Evolutionary conservation across 2,329 filamentous ascomycete genomes (phyloP), one percentile per base, ranked within the genome.

Genomic region (Fusarium sp.): DNA sequence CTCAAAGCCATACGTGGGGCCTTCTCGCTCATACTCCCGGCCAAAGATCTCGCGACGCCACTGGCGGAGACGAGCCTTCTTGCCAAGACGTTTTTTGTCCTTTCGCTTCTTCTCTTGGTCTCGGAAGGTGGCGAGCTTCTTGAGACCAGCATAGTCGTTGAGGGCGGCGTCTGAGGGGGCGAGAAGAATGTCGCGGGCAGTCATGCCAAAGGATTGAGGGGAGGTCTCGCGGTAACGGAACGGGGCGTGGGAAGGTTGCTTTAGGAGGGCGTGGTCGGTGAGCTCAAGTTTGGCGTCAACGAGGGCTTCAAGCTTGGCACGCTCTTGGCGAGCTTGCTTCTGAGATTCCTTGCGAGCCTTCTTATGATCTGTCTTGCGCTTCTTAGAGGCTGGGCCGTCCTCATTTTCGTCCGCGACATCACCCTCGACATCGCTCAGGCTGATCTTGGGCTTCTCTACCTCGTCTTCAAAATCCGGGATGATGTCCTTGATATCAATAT

Each of bases 141-240:
- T 99, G 75, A 99, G 83, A 8, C 96, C 95, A 7, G 91, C 95
- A 75, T 91, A 99, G 69, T 94, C 86, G 79, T 99, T 99, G 68
- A 99, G 87, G 54, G 90, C 89, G 46, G 88, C 83, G 81, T 99
- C 96, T 44, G 91, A 91, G 1, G 94, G 93, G 70, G 97, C 93
- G 76, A 90, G 85, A 33, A 99, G 87, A 72, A 99, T 98, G 79
- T 99, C 96, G 64, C 90, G 88, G 2, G 94, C 85, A 1, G 93
- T 97, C 75, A 99, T 88, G 60, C 96, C 96, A 76, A 97, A 99
- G 14, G 91, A 88, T 56, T 91, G 90, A 1, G 96, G 95, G 1
- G 93, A 96, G 3, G 95, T 97, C 77, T 97, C 94, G 75, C 96
- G 92, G 83, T 99, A 99, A 57, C 92, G 91, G 87, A 99, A 99